phyloP scores from a whole-genome alignment of 257 asterid genomes.

The Nyctanthes arbortristis region DNA sequence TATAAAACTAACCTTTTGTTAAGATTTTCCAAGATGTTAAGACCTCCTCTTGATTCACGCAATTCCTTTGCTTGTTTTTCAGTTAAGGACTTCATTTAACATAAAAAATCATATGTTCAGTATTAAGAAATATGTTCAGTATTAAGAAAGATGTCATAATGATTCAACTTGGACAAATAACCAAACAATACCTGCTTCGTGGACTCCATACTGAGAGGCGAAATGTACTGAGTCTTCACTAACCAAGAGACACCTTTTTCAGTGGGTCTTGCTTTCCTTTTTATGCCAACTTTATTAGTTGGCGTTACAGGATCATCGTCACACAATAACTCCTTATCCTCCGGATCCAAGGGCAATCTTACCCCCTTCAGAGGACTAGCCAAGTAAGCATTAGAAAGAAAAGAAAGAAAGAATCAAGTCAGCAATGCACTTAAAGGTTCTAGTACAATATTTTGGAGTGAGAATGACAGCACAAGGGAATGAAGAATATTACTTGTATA shows the following conservation, averaged over 20 bases:
- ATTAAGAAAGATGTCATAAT: constrained; percentile 10
- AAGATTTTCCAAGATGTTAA: constrained; percentile 72
- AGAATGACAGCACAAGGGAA: constrained; percentile 21
- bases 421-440: neutral
- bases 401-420: constrained; percentile 21
- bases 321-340: constrained; percentile 84
- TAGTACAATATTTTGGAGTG: neutral
- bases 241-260: constrained; percentile 98
- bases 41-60: constrained; percentile 76
- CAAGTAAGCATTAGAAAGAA: constrained; percentile 29
- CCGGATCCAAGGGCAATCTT: constrained; percentile 73
- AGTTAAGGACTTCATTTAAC: constrained; percentile 64
- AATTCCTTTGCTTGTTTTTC: constrained; percentile 77
- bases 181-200: constrained; percentile 67
- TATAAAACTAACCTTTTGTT: constrained; percentile 67
- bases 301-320: constrained; percentile 92
- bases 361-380: constrained; percentile 84
- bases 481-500: constrained; percentile 66
- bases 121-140: constrained; percentile 12
- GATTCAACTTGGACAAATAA: constrained; percentile 14
- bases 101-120: constrained; percentile 17
- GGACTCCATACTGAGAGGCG: constrained; percentile 88
- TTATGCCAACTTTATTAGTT: constrained; percentile 76
- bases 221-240: constrained; percentile 93
- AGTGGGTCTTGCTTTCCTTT: constrained; percentile 90